Percentiles rank a stretch among this genome's conserved stretches.
Conservation (phyloP, 208 protist genomes). For the Leishmania tropica region DNA sequence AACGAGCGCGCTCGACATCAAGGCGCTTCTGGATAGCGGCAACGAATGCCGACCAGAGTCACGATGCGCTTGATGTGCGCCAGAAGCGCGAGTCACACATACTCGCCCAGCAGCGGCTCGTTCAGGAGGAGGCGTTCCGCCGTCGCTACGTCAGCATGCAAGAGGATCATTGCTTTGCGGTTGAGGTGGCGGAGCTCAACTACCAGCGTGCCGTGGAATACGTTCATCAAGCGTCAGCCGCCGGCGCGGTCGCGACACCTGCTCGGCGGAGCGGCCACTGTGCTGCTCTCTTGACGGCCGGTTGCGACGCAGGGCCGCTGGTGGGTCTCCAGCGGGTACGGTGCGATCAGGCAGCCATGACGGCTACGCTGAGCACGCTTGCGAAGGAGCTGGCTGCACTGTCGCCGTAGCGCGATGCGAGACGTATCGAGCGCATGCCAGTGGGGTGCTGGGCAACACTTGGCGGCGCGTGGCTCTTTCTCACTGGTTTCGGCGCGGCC, state of each 20-base stretch:
- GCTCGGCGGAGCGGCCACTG: background rate
- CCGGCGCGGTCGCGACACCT: background rate
- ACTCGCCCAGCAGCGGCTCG: slow-evolving; percentile 24
- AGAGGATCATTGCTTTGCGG: slow-evolving; percentile 26
- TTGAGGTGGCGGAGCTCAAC: slow-evolving; percentile 34
- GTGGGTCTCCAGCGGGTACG: slow-evolving; percentile 20
- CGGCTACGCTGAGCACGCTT: slow-evolving; percentile 4
- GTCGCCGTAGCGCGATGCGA: background rate
- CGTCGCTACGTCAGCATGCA: slow-evolving; percentile 33
- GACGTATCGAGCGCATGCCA: background rate
- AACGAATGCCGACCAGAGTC: background rate
- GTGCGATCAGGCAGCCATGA: slow-evolving; percentile 23
- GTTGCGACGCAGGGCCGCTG: background rate
- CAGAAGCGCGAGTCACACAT: slow-evolving; percentile 2
- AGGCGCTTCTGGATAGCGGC: background rate
- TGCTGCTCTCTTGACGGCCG: background rate
- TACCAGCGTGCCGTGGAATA: slow-evolving; percentile 21
- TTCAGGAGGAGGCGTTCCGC: slow-evolving; percentile 34
- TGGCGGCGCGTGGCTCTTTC: background rate
- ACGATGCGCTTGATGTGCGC: background rate
- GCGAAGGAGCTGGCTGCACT: background rate
- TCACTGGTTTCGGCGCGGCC: background rate
- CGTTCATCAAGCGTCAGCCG: background rate
- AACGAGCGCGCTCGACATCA: background rate
- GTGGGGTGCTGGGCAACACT: background rate